Conservation (phyloP, 371 early-diverging fungal genomes). For the Apophysomyces ossiformis region DNA sequence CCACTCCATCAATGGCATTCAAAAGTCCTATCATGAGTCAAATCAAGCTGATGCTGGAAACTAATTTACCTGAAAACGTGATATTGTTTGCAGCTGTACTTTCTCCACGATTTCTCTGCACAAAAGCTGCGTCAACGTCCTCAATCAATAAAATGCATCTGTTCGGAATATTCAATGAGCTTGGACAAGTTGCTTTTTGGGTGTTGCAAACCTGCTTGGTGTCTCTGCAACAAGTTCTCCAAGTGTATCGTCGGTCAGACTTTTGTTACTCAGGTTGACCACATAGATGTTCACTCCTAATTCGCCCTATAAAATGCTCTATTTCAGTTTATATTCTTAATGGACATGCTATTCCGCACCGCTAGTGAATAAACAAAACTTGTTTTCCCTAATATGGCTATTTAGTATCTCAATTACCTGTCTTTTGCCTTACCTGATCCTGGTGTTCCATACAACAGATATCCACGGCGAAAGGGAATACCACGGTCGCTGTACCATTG, state of each 20-base stretch:
- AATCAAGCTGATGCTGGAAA: not conserved
- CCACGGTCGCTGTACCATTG: slow-evolving; percentile 91
- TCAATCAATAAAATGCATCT: slow-evolving; percentile 93
- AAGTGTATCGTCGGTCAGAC: slow-evolving; percentile 91
- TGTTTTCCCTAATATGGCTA: slow-evolving; percentile 93
- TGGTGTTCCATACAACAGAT: slow-evolving; percentile 70
- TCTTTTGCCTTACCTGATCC: slow-evolving; percentile 55
- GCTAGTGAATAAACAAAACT: slow-evolving; percentile 96
- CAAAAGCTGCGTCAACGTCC: slow-evolving; percentile 98
- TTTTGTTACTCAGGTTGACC: slow-evolving; percentile 86
- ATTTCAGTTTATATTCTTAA: not conserved
- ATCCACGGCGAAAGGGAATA: slow-evolving; percentile 92
- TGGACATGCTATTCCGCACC: slow-evolving; percentile 15
- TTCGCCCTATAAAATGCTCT: slow-evolving; percentile 58
- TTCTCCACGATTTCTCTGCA: slow-evolving; percentile 51
- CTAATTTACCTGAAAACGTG: slow-evolving; percentile 63
- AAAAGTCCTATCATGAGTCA: slow-evolving; percentile 51
- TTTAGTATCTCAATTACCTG: slow-evolving; percentile 21
- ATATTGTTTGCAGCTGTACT: slow-evolving; percentile 36
- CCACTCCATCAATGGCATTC: slow-evolving; percentile 88
- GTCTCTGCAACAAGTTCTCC: slow-evolving; percentile 86
- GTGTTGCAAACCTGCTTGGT: slow-evolving; percentile 63
- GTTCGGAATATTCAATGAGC: not conserved
- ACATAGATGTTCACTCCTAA: slow-evolving; percentile 94
- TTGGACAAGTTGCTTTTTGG: not conserved